Evolutionary conservation across 345 rosid genomes (phyloP).

Genomic region (Lepidium sativum): DNA sequence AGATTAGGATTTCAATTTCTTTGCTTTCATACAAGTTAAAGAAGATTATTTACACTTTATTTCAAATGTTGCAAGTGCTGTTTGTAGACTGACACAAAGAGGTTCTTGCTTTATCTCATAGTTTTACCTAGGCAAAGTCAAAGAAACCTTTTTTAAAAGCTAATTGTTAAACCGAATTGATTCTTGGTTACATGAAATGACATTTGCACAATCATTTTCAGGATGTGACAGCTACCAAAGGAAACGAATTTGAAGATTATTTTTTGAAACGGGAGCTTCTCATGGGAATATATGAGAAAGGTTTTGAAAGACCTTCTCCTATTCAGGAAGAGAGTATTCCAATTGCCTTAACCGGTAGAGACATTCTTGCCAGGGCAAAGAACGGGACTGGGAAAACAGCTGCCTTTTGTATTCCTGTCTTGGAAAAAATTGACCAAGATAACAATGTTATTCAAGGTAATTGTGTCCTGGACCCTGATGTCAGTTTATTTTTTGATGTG

Average conservation of each 20-base stretch:
- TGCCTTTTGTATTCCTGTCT: conserved; percentile 86
- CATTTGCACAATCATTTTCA: conserved; percentile 11
- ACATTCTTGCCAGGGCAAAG: conserved; percentile 92
- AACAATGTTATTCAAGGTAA: conserved; percentile 82
- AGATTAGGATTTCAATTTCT: neutral
- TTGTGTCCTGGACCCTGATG: neutral
- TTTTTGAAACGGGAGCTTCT: conserved; percentile 83
- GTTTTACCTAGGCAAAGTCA: too few species aligned
- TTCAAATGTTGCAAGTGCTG: neutral
- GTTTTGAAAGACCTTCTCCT: conserved; percentile 96
- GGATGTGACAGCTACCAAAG: conserved; percentile 95
- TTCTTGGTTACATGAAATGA: neutral
- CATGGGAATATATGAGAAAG: conserved; percentile 94
- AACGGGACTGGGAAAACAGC: conserved; percentile 97
- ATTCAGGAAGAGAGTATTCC: conserved; percentile 98
- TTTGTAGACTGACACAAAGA: neutral
- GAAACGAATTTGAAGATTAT: conserved; percentile 91
- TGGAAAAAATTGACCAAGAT: conserved; percentile 90
- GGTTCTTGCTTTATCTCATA: too few species aligned
- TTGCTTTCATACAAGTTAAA: too few species aligned
- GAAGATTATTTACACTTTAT: neutral
- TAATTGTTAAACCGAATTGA: too few species aligned
- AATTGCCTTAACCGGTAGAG: conserved; percentile 89
- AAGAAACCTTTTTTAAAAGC: too few species aligned
- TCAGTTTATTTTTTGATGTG: neutral